Base-by-base conservation (phyloP, 2,329 filamentous ascomycete genomes). In the Colletotrichum sublineola region DNA sequence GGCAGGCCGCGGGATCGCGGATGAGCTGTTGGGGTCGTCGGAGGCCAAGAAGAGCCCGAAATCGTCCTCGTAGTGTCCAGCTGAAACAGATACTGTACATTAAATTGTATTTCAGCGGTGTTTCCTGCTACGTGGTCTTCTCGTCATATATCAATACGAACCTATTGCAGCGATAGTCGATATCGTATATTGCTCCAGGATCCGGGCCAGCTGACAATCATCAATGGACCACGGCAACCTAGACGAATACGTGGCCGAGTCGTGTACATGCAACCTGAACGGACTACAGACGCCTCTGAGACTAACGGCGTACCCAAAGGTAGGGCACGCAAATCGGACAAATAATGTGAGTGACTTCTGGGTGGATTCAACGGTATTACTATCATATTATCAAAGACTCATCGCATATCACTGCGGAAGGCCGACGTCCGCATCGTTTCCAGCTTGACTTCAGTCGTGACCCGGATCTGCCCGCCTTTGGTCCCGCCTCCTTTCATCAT, bases 1-100 rank as follows among this genome's bases (percentile, higher is more conserved):
- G 0, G 89, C 89, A 0, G 89, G 89, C 0, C 81, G 85, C 12
- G 88, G 85, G 0, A 86, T 91, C 75, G 87, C 85, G 0, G 84
- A 86, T 4, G 87, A 89, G 74, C 66, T 84, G 61, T 50, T 75
- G 48, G 71, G 71, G 5, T 68, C 71, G 42, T 62, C 68, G 6
- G 62, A 72, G 29, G 40, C 33, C 36, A 73, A 63, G 63, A 68
- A 63, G 63, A 68, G 73, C 18, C 33, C 48, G 7, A 50, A 46
- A 53, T 64, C 67, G 12, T 40, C 44, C 20, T 18, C 65, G 67
- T 69, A 31, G 42, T 14, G 2, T 42, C 15, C 9, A n/a, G 15
- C 5, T 9, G 36, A 20, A 42, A 9, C 11, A 31, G 1, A 14
- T 9, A 15, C 15, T 31, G 24, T 33, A 53, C 24, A 61, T 18